Conservation (phyloP, 2,329 filamentous ascomycete genomes). For the Plenodomus lindquistii region DNA sequence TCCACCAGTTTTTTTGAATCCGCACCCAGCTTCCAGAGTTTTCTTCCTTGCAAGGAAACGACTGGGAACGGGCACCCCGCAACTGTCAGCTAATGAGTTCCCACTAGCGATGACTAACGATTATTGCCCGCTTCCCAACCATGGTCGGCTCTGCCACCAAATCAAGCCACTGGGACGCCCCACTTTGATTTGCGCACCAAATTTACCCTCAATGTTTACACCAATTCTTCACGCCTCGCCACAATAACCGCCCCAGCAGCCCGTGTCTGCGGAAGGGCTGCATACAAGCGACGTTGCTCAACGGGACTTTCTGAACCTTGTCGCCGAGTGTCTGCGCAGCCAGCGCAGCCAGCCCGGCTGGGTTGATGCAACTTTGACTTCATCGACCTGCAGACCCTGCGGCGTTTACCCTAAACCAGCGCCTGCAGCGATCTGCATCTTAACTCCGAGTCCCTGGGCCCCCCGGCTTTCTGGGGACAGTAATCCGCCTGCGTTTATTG, state of each 20-base stretch:
- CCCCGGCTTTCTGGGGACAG: neutral
- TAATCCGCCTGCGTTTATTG: constrained; percentile 4
- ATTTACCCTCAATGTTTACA: neutral
- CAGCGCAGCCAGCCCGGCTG: too few species aligned
- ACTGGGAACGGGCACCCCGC: constrained; percentile 11
- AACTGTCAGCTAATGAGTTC: constrained; percentile 12
- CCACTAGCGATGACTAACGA: neutral
- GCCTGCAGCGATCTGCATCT: constrained; percentile 5
- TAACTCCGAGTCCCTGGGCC: neutral
- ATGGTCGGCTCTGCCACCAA: neutral
- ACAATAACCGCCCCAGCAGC: neutral
- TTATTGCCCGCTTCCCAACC: neutral
- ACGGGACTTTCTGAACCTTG: constrained; percentile 3
- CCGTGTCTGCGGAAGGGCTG: neutral
- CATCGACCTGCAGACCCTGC: too few species aligned
- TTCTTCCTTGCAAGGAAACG: constrained; percentile 8
- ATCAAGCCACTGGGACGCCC: neutral
- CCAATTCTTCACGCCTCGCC: too few species aligned
- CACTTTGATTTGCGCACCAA: neutral
- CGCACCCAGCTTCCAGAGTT: neutral
- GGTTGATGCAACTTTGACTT: too few species aligned
- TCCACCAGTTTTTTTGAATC: neutral
- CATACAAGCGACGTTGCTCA: constrained; percentile 1
- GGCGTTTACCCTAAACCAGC: constrained; percentile 2
- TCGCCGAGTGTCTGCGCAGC: neutral